These are phyloP conservation scores for Cadophora luteo-olivacea DNA, from an alignment of 2,329 filamentous ascomycete genomes.

Conservation along the genomic window DNA sequence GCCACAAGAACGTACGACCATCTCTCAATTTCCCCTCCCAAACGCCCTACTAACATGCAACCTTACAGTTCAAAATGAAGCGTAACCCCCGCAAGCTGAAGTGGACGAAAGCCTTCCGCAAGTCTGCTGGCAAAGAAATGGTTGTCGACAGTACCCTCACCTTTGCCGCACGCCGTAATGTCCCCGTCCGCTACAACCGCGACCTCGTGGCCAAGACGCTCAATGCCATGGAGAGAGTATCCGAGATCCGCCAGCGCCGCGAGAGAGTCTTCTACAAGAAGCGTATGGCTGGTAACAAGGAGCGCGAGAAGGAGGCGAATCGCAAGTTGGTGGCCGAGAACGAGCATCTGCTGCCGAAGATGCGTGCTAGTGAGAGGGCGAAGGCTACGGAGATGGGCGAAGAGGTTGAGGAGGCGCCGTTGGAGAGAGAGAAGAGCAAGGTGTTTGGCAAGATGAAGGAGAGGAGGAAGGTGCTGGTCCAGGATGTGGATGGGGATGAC, in stretches of 20 bases:
- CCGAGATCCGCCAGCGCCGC: slow-evolving; percentile 81
- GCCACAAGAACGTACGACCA: slow-evolving; percentile 48
- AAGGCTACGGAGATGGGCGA: slow-evolving; percentile 27
- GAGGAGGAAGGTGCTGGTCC: slow-evolving; percentile 48
- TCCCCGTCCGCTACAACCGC: slow-evolving; percentile 94
- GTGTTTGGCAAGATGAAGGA: slow-evolving; percentile 50
- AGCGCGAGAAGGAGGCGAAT: slow-evolving; percentile 78
- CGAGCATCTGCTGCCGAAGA: slow-evolving; percentile 85
- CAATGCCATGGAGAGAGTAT: slow-evolving; percentile 88
- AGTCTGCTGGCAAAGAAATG: slow-evolving; percentile 84
- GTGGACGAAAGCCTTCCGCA: slow-evolving; percentile 95
- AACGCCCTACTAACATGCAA: slow-evolving; percentile 11
- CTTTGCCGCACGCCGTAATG: slow-evolving; percentile 91
- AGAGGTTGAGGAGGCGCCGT: slow-evolving; percentile 54
- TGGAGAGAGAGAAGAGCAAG: slow-evolving; percentile 50
- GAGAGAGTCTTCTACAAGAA: slow-evolving; percentile 95
- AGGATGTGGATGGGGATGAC: slow-evolving; percentile 53
- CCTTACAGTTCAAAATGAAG: slow-evolving; percentile 87
- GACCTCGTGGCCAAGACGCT: slow-evolving; percentile 87
- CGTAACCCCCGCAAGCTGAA: slow-evolving; percentile 95
- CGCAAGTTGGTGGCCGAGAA: slow-evolving; percentile 90
- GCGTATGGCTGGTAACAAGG: slow-evolving; percentile 90
- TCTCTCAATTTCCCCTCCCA: neutral
- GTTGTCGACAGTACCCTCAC: slow-evolving; percentile 92
- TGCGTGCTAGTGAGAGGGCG: slow-evolving; percentile 66